Conservation (phyloP, 768 basidiomycete species). For the Agaricus subrufescens region DNA sequence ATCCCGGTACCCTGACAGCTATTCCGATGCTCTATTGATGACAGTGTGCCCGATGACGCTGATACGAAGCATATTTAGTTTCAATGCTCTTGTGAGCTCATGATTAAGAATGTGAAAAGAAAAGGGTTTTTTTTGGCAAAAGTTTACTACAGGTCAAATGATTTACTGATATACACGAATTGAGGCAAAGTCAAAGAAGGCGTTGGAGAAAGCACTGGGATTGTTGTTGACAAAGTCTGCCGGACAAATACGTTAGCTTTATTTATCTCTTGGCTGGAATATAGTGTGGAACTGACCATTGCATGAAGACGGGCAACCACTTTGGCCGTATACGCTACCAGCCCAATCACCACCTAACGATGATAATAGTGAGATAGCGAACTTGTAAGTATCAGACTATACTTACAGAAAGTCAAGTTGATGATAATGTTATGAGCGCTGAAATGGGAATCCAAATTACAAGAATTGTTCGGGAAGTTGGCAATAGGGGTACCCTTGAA, state of each 20-base stretch:
- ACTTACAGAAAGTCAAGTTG: slow-evolving; percentile 42
- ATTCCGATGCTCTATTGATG: no score
- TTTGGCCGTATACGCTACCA: slow-evolving; percentile 38
- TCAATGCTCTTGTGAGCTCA: background rate
- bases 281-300: slow-evolving; percentile 29
- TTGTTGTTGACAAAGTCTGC: slow-evolving; percentile 59
- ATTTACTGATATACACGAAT: slow-evolving; percentile 34
- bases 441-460: slow-evolving; percentile 54
- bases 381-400: no score
- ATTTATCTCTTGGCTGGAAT: background rate
- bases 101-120: background rate
- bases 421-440: slow-evolving; percentile 59
- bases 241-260: background rate
- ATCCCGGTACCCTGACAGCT: no score
- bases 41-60: background rate
- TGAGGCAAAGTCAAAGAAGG: slow-evolving; percentile 65
- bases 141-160: background rate
- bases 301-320: slow-evolving; percentile 55
- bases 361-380: background rate
- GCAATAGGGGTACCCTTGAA: slow-evolving; percentile 51
- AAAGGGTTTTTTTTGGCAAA: background rate
- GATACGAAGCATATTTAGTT: background rate
- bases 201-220: slow-evolving; percentile 55
- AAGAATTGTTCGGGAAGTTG: slow-evolving; percentile 53
- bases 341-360: slow-evolving; percentile 52